Conservation (phyloP, 2,329 filamentous ascomycete genomes). For the Apiospora marii region DNA sequence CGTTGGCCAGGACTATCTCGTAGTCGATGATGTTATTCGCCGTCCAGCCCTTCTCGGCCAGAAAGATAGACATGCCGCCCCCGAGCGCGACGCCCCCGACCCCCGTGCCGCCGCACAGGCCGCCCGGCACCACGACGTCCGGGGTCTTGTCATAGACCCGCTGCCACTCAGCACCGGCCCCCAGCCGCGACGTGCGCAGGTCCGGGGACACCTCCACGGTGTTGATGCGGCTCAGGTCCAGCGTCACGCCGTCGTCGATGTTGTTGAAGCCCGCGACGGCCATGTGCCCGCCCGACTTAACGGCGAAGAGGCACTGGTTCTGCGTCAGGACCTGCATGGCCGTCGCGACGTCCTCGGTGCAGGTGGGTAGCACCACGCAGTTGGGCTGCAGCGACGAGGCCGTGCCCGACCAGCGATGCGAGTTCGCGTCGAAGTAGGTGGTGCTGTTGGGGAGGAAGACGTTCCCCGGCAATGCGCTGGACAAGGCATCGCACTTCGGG, state of each 20-base stretch:
- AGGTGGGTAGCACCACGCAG: not conserved
- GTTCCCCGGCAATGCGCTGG: not conserved
- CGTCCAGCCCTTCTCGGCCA: constrained; percentile 53
- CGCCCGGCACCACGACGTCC: constrained; percentile 32
- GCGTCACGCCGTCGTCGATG: constrained; percentile 32
- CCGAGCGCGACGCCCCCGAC: constrained; percentile 35
- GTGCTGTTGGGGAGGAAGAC: not conserved
- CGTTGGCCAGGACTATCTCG: constrained; percentile 55
- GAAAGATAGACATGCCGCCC: constrained; percentile 22
- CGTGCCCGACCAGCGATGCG: not conserved
- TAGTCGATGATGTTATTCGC: constrained; percentile 53
- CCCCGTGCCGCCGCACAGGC: constrained; percentile 33
- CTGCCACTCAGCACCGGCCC: constrained; percentile 37
- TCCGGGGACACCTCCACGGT: constrained; percentile 31
- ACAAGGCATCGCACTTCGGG: too few species aligned
- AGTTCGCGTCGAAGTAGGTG: not conserved
- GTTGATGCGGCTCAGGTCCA: constrained; percentile 36
- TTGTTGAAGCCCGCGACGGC: constrained; percentile 34
- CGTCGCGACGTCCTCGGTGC: not conserved
- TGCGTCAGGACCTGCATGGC: constrained; percentile 3
- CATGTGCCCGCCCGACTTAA: constrained; percentile 45
- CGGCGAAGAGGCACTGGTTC: constrained; percentile 34
- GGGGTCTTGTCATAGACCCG: constrained; percentile 31
- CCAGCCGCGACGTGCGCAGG: constrained; percentile 40
- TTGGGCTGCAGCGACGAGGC: not conserved